Conservation (phyloP, 1,139 yeast genomes). For the Dujonia santamariae region DNA sequence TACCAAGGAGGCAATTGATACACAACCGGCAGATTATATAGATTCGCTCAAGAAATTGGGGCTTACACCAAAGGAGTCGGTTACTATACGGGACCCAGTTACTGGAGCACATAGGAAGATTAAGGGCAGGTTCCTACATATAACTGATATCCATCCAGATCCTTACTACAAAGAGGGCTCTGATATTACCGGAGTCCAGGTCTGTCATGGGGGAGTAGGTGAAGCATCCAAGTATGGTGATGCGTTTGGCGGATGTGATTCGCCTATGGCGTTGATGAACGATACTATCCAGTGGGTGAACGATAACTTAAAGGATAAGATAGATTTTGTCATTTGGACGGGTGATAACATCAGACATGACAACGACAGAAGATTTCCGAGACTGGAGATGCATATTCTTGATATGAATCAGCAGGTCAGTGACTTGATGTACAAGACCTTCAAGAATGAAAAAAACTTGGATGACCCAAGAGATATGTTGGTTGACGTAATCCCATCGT, state of each 20-base stretch:
- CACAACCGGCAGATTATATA: too few species aligned
- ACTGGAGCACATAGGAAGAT: constrained; percentile 17
- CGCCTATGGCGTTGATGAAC: constrained; percentile 60
- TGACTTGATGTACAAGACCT: constrained; percentile 46
- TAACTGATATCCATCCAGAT: constrained; percentile 86
- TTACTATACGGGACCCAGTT: constrained; percentile 25
- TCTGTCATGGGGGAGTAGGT: constrained; percentile 60
- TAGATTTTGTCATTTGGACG: constrained; percentile 87
- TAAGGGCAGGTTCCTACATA: constrained; percentile 78
- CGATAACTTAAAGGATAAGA: constrained; percentile 62
- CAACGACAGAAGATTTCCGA: constrained; percentile 68
- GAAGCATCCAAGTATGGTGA: constrained; percentile 69
- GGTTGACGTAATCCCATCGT: constrained; percentile 59
- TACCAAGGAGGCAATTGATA: constrained; percentile 1
- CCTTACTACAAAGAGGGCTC: constrained; percentile 59
- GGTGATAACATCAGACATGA: constrained; percentile 89
- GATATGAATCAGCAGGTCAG: constrained; percentile 67
- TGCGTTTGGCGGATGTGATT: constrained; percentile 70
- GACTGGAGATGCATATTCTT: constrained; percentile 68
- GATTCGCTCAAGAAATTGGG: constrained; percentile 18
- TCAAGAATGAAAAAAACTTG: constrained; percentile 40
- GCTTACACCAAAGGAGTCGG: constrained; percentile 32
- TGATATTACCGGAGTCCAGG: constrained; percentile 31
- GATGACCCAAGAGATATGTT: constrained; percentile 45
- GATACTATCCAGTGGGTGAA: constrained; percentile 67